These are phyloP conservation scores for Aureobasidium sp. DNA, from an alignment of 2,329 filamentous ascomycete species.

Conservation along the genomic window DNA sequence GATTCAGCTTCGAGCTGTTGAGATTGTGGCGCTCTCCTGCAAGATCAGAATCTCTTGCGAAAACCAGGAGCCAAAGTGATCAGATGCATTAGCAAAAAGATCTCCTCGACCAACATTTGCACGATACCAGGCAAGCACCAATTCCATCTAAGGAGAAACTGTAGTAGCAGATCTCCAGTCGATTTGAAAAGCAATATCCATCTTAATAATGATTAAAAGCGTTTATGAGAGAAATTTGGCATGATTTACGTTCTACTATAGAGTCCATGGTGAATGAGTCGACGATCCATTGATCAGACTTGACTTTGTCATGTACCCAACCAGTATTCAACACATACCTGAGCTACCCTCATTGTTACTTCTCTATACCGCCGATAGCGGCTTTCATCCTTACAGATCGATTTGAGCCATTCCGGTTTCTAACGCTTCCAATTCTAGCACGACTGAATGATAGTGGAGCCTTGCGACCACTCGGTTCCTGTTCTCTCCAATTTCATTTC, in stretches of 20 bases:
- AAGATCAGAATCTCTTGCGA: neutral
- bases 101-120: neutral
- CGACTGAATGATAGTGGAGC: too few relatives aligned
- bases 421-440: neutral
- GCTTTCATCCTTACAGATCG: neutral
- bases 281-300: too few relatives aligned
- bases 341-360: neutral
- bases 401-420: neutral
- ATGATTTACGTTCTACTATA: too few relatives aligned
- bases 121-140: neutral
- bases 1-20: neutral
- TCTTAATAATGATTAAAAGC: neutral
- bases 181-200: neutral
- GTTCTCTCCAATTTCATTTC: neutral
- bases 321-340: neutral
- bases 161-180: neutral
- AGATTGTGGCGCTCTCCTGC: neutral
- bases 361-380: neutral
- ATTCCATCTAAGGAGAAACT: neutral
- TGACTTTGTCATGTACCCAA: too few relatives aligned
- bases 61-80: too few relatives aligned
- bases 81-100: neutral
- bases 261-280: too few relatives aligned
- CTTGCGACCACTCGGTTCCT: neutral
- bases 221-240: neutral